A percentile compares a stretch with the other conserved stretches of the same genome.
Evolutionary conservation across 1,284 basidiomycete species (phyloP).

Genomic region (Apiotrichum brassicae): DNA sequence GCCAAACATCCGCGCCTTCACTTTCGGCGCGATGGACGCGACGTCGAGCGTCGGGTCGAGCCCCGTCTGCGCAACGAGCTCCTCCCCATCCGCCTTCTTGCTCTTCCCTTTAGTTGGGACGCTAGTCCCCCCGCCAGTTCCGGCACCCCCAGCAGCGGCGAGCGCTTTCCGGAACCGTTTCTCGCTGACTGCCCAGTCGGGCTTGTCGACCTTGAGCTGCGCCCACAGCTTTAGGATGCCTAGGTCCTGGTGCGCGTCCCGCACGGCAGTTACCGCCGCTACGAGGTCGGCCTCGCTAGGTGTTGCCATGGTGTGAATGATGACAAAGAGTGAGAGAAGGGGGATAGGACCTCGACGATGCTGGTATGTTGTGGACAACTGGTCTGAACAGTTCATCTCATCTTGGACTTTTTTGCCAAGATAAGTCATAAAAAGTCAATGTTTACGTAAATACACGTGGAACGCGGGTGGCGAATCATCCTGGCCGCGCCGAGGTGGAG

Average conservation of each 20-base stretch:
- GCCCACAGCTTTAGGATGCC: slow-evolving; percentile 66
- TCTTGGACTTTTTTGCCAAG: not conserved
- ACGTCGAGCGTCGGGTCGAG: slow-evolving; percentile 62
- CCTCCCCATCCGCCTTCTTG: slow-evolving; percentile 28
- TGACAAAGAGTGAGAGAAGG: not conserved
- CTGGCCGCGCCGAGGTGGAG: too few relatives aligned
- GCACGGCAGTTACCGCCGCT: slow-evolving; percentile 46
- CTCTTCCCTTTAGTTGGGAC: slow-evolving; percentile 21
- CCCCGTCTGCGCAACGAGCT: slow-evolving; percentile 56
- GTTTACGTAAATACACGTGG: too few relatives aligned
- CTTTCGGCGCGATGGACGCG: slow-evolving; percentile 57
- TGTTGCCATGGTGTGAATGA: not conserved
- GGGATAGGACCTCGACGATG: not conserved
- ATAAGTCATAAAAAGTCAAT: too few relatives aligned
- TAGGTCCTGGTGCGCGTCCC: slow-evolving; percentile 56
- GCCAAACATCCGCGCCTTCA: slow-evolving; percentile 64
- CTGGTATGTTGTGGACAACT: not conserved
- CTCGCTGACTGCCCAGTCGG: slow-evolving; percentile 70
- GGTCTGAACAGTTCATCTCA: too few relatives aligned
- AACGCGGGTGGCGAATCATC: too few relatives aligned
- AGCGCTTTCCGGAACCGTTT: slow-evolving; percentile 66
- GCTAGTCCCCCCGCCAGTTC: slow-evolving; percentile 7
- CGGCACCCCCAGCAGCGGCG: slow-evolving; percentile 6
- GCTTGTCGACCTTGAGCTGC: slow-evolving; percentile 55
- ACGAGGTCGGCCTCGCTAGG: slow-evolving; percentile 51